Evolutionary conservation across 2,329 filamentous ascomycete genomes (phyloP), one percentile per base, ranked within the genome.

Genomic region (Venturiaceae sp.): DNA sequence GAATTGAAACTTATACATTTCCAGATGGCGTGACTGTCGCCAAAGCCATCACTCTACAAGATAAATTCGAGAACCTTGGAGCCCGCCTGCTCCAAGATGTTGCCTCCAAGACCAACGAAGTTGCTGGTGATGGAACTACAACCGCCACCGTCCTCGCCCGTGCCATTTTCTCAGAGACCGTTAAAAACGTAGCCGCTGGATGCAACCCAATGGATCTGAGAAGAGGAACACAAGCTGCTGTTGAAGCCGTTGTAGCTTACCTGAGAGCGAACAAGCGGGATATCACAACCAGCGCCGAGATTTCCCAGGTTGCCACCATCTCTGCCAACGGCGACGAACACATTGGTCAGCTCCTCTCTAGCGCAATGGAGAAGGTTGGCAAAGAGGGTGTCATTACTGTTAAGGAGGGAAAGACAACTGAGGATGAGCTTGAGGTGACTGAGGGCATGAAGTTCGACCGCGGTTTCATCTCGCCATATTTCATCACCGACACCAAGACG

Each of bases 371-470:
- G 84, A 96, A 95, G 84, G 94, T 99, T 64, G 94, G 94, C 77
- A 99, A 99, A 84, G 94, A 99, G 81, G 94, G 94, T 82, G 94
- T 99, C 71, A 99, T 99, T 75, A 99, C 94, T 60, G 92, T 97
- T 72, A 99, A 99, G 87, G 94, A 99, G 83, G 94, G 94, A 74
- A 99, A 97, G 88, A 97, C 94, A 61, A 87, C 95, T 72, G 85
- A 89, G 69, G 94, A 99, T 68, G 94, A 99, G 84, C 87, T 99
- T 59, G 94, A 99, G 80, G 86, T 99, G 62, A 99, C 94, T 61
- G 94, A 99, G 86, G 94, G 94, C 74, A 99, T 99, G 94, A 91
- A 94, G 76, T 99, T 99, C 80, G 94, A 99, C 84, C 92, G 94
- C 71, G 94, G 94, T 63, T 99, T 88, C 77, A 92, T 96, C 72